Percentiles rank a stretch among this genome's conserved stretches.
These are phyloP conservation scores for Naematelia encephala DNA, from an alignment of 768 basidiomycete genomes.

Conservation along the genomic window DNA sequence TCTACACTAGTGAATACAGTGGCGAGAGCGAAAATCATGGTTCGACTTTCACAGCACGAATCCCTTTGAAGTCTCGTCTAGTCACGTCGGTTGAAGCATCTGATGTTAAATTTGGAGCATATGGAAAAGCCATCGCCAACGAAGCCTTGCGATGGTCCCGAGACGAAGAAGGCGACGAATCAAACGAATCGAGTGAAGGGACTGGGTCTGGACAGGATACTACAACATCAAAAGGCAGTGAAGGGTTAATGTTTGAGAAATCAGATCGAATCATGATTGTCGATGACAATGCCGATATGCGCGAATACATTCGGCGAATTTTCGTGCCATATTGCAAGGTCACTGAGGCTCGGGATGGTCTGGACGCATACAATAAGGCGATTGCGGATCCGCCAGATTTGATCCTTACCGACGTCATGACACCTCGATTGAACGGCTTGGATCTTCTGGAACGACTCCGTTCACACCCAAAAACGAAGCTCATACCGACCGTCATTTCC, in stretches of 20 bases:
- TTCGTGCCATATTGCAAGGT: constrained; percentile 51
- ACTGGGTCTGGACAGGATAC: constrained; percentile 11
- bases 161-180: constrained; percentile 14
- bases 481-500: constrained; percentile 48
- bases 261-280: constrained; percentile 49
- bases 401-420: constrained; percentile 52
- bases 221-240: constrained; percentile 18
- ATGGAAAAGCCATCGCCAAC: constrained; percentile 47
- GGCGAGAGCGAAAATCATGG: constrained; percentile 39
- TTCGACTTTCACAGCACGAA: constrained; percentile 36
- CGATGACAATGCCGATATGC: constrained; percentile 49
- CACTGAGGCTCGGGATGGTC: constrained; percentile 48
- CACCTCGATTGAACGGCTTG: constrained; percentile 48
- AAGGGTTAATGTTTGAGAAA: constrained; percentile 46
- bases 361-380: constrained; percentile 37
- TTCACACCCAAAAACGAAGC: constrained; percentile 25
- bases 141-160: constrained; percentile 48
- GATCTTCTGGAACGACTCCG: constrained; percentile 37
- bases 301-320: constrained; percentile 49
- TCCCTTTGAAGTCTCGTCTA: constrained; percentile 23
- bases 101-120: constrained; percentile 25
- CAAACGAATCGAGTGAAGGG: constrained; percentile 17
- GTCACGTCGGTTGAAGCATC: not conserved
- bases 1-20: constrained; percentile 35
- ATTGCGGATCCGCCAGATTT: constrained; percentile 37